These are phyloP conservation scores for Pleurotus platypus DNA, from an alignment of 768 basidiomycete species.

Conservation along the genomic window DNA sequence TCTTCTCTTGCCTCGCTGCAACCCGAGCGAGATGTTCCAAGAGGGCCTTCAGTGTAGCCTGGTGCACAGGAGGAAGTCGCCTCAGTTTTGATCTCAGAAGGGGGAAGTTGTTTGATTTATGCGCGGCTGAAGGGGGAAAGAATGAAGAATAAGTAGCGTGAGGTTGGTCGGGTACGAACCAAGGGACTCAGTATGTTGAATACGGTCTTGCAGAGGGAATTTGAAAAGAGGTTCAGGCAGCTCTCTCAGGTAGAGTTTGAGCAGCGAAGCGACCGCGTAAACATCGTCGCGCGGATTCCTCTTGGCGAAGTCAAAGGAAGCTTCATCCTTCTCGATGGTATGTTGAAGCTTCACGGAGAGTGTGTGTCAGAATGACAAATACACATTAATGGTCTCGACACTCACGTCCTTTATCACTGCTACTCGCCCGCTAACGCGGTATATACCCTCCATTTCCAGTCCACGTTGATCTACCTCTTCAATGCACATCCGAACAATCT, in stretches of 20 bases:
- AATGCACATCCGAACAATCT: slow-evolving; percentile 77
- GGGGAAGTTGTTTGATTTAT: slow-evolving; percentile 64
- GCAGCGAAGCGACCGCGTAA: slow-evolving; percentile 75
- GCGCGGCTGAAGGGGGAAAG: slow-evolving; percentile 48
- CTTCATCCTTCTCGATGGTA: slow-evolving; percentile 83
- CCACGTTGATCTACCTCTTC: slow-evolving; percentile 80
- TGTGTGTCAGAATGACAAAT: background rate
- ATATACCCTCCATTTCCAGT: slow-evolving; percentile 76
- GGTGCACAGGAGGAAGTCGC: slow-evolving; percentile 78
- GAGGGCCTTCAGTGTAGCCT: slow-evolving; percentile 75
- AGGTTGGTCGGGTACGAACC: slow-evolving; percentile 39
- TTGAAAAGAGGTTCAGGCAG: slow-evolving; percentile 88
- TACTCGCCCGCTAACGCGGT: slow-evolving; percentile 76
- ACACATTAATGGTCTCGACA: slow-evolving; percentile 3
- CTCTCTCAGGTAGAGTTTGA: slow-evolving; percentile 87
- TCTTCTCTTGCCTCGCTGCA: slow-evolving; percentile 59
- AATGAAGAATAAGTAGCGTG: background rate
- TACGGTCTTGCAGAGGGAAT: slow-evolving; percentile 74
- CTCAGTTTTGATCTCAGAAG: slow-evolving; percentile 87
- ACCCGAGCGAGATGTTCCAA: slow-evolving; percentile 83
- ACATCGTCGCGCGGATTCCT: slow-evolving; percentile 66
- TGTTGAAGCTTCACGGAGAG: slow-evolving; percentile 65
- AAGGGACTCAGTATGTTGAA: slow-evolving; percentile 75
- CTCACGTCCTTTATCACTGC: slow-evolving; percentile 79
- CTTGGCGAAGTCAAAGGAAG: slow-evolving; percentile 56